Base-by-base conservation (phyloP, 257 asterid genomes). In the Nyctanthes arbortristis region DNA sequence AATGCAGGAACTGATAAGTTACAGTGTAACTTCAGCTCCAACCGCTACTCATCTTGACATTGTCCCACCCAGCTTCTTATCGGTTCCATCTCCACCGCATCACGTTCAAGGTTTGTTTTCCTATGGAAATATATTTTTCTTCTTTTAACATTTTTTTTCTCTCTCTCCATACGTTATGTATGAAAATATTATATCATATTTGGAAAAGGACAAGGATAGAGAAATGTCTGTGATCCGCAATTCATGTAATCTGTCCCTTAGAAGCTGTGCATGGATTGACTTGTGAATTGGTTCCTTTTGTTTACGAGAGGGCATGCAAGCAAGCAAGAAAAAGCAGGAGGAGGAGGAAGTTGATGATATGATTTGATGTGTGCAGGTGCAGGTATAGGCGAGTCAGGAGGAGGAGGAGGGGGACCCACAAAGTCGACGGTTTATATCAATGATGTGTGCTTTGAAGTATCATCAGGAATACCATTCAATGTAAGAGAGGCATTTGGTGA, bases 391-490 rank as follows among this genome's bases (percentile, higher is more conserved):
- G 83, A 69, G 35, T 2, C 37, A 22, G 88, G 58, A 20, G 29
- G 69, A 0, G n/a, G n/a, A n/a, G n/a, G 39, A 32, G 71, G 77
- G 25, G 64, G 56, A 78, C 83, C 88, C 11, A 73, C 84, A 1
- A 89, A 74, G 77, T 83, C 92, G 24, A 91, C 90, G 52, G 97
- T 91, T 72, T 91, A 86, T 70, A 88, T 94, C 71, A 91, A 91
- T 73, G 99, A 91, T 29, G 95, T 91, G 39, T 91, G 93, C 71
- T 84, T 94, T 33, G 99, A 94, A 84, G 95, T 91, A 66, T 88
- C 83, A 68, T 81, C 92, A 18, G 29, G 13, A 13, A 88, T 85
- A 25, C 90, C 91, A 27, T 84, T 94, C 63, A 86, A 83, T 34
- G 96, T 94, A 60, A 77, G 89, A 47, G 97, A 88, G 64, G 90